Evolutionary conservation across 2,329 filamentous ascomycete species (phyloP), one percentile per base, ranked within the genome.

Genomic region (Trichoderma sp.): DNA sequence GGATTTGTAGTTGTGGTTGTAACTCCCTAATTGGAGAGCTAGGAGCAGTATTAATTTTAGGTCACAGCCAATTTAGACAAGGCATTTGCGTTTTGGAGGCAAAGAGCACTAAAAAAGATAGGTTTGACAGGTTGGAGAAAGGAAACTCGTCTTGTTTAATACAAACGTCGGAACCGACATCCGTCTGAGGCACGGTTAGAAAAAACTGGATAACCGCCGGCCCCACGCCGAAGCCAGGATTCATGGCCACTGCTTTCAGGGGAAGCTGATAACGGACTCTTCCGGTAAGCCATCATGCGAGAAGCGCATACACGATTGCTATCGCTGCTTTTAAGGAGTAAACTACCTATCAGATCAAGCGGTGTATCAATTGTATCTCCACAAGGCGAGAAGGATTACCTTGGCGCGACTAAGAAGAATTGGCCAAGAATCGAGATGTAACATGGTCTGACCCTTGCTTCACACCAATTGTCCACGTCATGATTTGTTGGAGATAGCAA

Each of bases 151-250:
- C 63, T 56, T 53, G 65, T 68, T 71, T 71, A 71, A 57, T 71
- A 43, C 60, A 63, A 24, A 24, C 12, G 47, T 57, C 30, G 39
- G 28, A 47, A 39, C 72, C 72, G 72, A 73, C 47, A 72, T 71
- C 72, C 72, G 72, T 57, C 26, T 60, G 47, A 61, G 47, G 24
- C 24, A 70, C 64, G 39, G 70, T 64, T 36, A 24, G 21, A 66
- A 65, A 69, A 71, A 57, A 36, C 39, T 66, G 58, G 58, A 71
- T 57, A 43, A 64, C 60, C 51, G 58, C 60, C 67, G 68, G 68
- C 58, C 68, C 68, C 67, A 70, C 67, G 67, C 58, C 67, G 67
- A 70, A 70, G 28, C 30, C 39, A 62, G 57, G 56, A 62, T 53
- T 39, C 57, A 62, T 58, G 67, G 18, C 21, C 39, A 62, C 28